Evolutionary conservation across 495 filamentous ascomycete genomes (phyloP).

Genomic region (Hyaloscypha variabilis): DNA sequence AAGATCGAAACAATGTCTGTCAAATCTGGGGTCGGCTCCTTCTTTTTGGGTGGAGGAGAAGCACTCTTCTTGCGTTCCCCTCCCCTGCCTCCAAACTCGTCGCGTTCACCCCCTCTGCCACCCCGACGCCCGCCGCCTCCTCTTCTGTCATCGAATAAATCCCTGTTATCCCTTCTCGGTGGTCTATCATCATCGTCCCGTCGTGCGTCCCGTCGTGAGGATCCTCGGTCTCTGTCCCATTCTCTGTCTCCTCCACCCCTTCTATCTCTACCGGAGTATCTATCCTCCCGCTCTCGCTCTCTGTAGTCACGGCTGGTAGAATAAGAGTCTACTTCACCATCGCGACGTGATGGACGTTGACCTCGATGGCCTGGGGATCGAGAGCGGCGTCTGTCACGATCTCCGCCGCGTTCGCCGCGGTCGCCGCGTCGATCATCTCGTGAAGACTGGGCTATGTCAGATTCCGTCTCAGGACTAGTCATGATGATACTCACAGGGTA

Average conservation of each 20-base stretch:
- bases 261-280: constrained; percentile 70
- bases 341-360: constrained; percentile 55
- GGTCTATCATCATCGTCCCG: constrained; percentile 66
- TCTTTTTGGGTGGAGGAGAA: constrained; percentile 82
- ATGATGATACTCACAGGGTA: constrained; percentile 61
- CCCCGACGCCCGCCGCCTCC: constrained; percentile 54
- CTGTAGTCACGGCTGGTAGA: constrained; percentile 88
- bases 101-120: constrained; percentile 42
- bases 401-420: constrained; percentile 41
- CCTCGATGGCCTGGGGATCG: constrained; percentile 71
- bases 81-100: constrained; percentile 51
- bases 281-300: constrained; percentile 87
- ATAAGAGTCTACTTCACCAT: constrained; percentile 80
- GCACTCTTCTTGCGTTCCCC: constrained; percentile 76
- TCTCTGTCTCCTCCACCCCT: constrained; percentile 57
- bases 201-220: constrained; percentile 52
- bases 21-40: constrained; percentile 93
- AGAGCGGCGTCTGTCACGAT: constrained; percentile 66
- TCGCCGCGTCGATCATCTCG: constrained; percentile 53
- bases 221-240: constrained; percentile 73
- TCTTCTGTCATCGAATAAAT: constrained; percentile 66
- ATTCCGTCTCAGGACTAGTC: constrained; percentile 10
- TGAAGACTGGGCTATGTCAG: constrained; percentile 51
- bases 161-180: constrained; percentile 61
- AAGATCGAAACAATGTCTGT: constrained; percentile 79